phyloP scores from a whole-genome alignment of 2,329 filamentous ascomycete genomes.

The Cordyceps tenuipes region DNA sequence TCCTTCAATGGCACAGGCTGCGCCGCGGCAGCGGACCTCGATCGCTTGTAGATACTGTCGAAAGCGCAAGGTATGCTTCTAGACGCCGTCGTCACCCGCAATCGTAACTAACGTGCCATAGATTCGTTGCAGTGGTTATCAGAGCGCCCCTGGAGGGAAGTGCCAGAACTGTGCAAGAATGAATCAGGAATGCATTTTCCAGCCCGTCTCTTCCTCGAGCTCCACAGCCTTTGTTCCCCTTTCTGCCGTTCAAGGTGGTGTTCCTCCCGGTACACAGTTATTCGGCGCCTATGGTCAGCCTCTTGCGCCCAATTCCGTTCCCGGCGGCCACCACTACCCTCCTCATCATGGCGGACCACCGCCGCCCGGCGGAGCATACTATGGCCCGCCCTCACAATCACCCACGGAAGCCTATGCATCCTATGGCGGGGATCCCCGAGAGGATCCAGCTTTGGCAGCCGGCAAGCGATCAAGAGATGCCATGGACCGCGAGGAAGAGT shows the following conservation, averaged over 20 bases:
- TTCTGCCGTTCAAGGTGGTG: conserved; percentile 48
- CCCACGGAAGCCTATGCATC: conserved; percentile 36
- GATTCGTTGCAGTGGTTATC: conserved; percentile 55
- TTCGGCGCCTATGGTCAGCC: conserved; percentile 52
- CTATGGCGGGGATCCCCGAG: conserved; percentile 28
- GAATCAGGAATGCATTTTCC: conserved; percentile 54
- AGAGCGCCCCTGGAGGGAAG: conserved; percentile 49
- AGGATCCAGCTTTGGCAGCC: conserved; percentile 24
- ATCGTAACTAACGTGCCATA: conserved; percentile 18
- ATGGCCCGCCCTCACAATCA: conserved; percentile 34
- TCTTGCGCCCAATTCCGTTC: conserved; percentile 26
- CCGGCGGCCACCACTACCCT: conserved; percentile 14
- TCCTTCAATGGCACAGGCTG: conserved; percentile 39
- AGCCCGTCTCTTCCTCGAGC: conserved; percentile 48
- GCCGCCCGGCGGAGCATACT: conserved; percentile 30
- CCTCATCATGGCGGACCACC: conserved; percentile 19
- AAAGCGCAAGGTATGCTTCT: conserved; percentile 45
- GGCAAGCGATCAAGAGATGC: conserved; percentile 30
- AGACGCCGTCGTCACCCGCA: neutral
- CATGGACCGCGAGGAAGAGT: conserved; percentile 32
- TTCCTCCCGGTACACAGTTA: conserved; percentile 47
- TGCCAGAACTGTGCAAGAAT: conserved; percentile 55
- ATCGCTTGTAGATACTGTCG: conserved; percentile 54
- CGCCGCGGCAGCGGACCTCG: conserved; percentile 49
- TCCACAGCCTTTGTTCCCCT: conserved; percentile 52